phyloP scores from a whole-genome alignment of 2,329 filamentous ascomycete genomes.

The Aspergillus fumigatiaffinis region DNA sequence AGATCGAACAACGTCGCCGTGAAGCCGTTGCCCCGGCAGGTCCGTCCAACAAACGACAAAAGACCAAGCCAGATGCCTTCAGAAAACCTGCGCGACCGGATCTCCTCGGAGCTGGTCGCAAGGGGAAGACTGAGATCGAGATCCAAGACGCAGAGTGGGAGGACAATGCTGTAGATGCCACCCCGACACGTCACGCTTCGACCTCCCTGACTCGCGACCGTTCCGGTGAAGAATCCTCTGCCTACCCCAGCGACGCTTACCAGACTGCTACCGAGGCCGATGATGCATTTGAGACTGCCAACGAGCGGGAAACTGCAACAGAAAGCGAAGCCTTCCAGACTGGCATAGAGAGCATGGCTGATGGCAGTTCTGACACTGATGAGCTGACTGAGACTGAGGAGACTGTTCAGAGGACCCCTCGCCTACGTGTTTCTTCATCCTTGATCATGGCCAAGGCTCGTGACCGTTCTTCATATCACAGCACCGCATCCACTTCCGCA shows the following conservation, averaged over 20 bases:
- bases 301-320: conserved; percentile 70
- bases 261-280: conserved; percentile 76
- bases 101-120: conserved; percentile 70
- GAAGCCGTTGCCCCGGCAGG: conserved; percentile 46
- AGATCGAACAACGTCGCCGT: conserved; percentile 67
- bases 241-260: conserved; percentile 64
- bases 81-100: conserved; percentile 74
- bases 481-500: conserved; percentile 82
- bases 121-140: conserved; percentile 72
- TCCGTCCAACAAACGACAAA: conserved; percentile 50
- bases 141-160: conserved; percentile 86
- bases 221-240: conserved; percentile 22
- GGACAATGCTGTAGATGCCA: conserved; percentile 63
- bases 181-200: conserved; percentile 49
- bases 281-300: conserved; percentile 67
- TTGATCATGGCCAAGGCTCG: conserved; percentile 45
- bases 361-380: conserved; percentile 63
- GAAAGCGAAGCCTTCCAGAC: conserved; percentile 96
- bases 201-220: conserved; percentile 26
- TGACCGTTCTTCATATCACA: conserved; percentile 69
- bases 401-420: conserved; percentile 33
- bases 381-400: conserved; percentile 84
- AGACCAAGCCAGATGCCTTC: conserved; percentile 63
- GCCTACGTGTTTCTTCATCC: conserved; percentile 34
- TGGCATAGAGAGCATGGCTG: conserved; percentile 67